These are phyloP conservation scores for Saksenaea oblongispora DNA, from an alignment of 371 early-diverging fungal species.

Conservation along the genomic window DNA sequence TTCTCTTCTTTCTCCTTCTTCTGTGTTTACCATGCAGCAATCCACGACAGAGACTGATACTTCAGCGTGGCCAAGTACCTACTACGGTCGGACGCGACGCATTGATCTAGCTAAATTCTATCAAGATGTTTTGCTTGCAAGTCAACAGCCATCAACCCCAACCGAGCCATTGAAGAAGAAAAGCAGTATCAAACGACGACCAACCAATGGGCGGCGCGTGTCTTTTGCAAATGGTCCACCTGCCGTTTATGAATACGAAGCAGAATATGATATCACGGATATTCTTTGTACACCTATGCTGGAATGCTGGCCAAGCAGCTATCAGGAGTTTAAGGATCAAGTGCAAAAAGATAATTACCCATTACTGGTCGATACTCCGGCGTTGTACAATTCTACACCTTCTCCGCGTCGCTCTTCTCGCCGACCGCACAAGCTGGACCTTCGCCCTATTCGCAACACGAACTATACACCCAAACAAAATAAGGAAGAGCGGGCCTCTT, in stretches of 20 bases:
- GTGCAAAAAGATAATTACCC: background rate
- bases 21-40: background rate
- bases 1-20: background rate
- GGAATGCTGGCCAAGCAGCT: conserved; percentile 1
- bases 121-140: conserved; percentile 9
- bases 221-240: conserved; percentile 36
- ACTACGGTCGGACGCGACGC: background rate
- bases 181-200: background rate
- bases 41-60: background rate
- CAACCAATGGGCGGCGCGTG: conserved; percentile 22
- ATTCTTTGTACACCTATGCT: background rate
- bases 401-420: conserved; percentile 3
- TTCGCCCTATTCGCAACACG: conserved; percentile 8
- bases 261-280: conserved; percentile 17
- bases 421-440: conserved; percentile 1
- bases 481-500: conserved; percentile 1
- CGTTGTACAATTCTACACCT: background rate
- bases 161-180: background rate
- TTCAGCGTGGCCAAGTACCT: background rate
- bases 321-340: conserved; percentile 5
- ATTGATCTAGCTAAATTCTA: conserved; percentile 11
- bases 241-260: conserved; percentile 37
- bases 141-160: background rate
- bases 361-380: background rate
- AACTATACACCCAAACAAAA: background rate